phyloP scores from a whole-genome alignment of 129 eudicot species.

The Escallonia rubra region DNA sequence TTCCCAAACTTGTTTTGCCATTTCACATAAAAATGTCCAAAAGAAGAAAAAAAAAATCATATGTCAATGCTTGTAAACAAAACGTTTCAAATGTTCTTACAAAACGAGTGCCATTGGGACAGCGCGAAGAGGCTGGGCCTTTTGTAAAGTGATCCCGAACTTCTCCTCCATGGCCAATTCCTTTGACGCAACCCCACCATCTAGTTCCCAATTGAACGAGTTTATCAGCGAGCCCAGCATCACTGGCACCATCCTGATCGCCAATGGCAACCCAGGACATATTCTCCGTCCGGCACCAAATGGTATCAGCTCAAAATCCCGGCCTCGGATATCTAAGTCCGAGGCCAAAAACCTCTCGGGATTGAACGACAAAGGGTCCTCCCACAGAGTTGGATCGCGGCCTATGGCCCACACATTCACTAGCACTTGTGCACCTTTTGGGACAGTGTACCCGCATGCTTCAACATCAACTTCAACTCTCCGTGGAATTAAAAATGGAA shows the following conservation, averaged over 20 bases:
- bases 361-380: not conserved
- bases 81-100: no score
- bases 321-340: not conserved
- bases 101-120: not conserved
- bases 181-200: not conserved
- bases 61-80: no score
- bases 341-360: conserved; percentile 2
- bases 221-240: conserved; percentile 22
- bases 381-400: not conserved
- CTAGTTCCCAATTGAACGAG: conserved; percentile 28
- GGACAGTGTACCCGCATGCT: conserved; percentile 1
- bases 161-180: conserved; percentile 22
- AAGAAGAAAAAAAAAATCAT: no score
- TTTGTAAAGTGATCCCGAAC: conserved; percentile 23
- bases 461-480: not conserved
- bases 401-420: conserved; percentile 8
- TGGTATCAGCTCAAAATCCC: conserved; percentile 4
- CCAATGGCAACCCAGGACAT: conserved; percentile 9
- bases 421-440: conserved; percentile 8
- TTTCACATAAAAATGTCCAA: no score
- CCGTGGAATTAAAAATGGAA: not conserved
- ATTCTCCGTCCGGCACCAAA: conserved; percentile 12
- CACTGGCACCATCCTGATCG: conserved; percentile 10
- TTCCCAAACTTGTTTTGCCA: no score
- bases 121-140: conserved; percentile 11